A percentile compares a stretch with the other conserved stretches of the same genome.
These are phyloP conservation scores for Geosmithia morbida DNA, from an alignment of 2,329 filamentous ascomycete species.

Conservation along the genomic window DNA sequence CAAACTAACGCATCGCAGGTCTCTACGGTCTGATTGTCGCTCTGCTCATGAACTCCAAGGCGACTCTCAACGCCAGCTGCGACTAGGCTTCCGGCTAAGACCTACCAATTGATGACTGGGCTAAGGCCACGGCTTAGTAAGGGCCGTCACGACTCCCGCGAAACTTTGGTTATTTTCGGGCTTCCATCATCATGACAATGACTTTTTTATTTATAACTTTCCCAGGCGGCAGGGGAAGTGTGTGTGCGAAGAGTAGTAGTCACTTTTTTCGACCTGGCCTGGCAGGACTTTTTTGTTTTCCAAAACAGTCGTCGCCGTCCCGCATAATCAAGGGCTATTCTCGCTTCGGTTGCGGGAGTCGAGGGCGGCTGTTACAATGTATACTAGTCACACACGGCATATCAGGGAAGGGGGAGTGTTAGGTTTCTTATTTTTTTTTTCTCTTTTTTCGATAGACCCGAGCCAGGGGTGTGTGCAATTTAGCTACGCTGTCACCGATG, in stretches of 20 bases:
- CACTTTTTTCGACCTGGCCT: constrained; percentile 5
- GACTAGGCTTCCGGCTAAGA: constrained; percentile 15
- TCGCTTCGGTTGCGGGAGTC: not conserved
- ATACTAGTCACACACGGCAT: constrained; percentile 30
- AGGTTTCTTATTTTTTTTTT: constrained; percentile 7
- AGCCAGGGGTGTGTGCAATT: constrained; percentile 20
- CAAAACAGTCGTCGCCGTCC: too few species aligned
- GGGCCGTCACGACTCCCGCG: constrained; percentile 1
- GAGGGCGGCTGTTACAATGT: constrained; percentile 21
- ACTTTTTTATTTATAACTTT: not conserved
- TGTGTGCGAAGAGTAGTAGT: constrained; percentile 10
- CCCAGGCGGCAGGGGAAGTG: constrained; percentile 5
- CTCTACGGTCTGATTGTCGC: constrained; percentile 98
- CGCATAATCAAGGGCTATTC: too few species aligned
- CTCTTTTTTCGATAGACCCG: constrained; percentile 30
- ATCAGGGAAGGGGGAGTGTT: constrained; percentile 5
- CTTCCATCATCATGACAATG: not conserved
- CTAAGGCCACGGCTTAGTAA: constrained; percentile 19
- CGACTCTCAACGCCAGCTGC: constrained; percentile 47
- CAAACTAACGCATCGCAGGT: constrained; percentile 38
- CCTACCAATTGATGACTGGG: constrained; percentile 3
- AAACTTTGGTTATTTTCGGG: not conserved
- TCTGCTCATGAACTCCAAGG: constrained; percentile 98
- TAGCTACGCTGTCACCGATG: constrained; percentile 19
- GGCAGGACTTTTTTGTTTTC: constrained; percentile 7